These are phyloP conservation scores for Erodium moschatum DNA, from an alignment of 441 rosid species.

Conservation along the genomic window DNA sequence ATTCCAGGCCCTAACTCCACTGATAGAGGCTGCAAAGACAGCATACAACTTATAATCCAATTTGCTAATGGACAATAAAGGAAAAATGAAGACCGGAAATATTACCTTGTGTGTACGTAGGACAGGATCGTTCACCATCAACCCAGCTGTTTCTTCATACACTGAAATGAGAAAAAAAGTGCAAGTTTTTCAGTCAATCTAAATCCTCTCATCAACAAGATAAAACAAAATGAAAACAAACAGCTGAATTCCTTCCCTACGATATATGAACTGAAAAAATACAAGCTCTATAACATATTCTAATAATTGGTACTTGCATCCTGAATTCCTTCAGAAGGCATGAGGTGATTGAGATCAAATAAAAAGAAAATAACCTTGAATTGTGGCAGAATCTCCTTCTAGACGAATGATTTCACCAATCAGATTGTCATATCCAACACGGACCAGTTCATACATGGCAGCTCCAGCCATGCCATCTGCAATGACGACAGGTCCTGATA, in stretches of 20 bases:
- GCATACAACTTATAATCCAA: constrained; percentile 14
- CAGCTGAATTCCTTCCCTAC: not conserved
- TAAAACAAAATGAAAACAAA: not conserved
- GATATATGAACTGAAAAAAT: not conserved
- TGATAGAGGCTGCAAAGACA: constrained; percentile 73
- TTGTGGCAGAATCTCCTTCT: constrained; percentile 95
- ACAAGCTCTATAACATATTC: not conserved
- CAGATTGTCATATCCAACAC: constrained; percentile 89
- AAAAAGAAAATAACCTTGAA: constrained; percentile 57
- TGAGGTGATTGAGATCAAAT: not conserved
- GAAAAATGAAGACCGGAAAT: not conserved
- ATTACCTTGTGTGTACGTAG: constrained; percentile 80
- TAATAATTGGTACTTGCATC: not conserved
- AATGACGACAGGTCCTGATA: constrained; percentile 92
- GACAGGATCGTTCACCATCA: constrained; percentile 91
- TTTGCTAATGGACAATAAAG: not conserved
- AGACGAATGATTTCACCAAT: constrained; percentile 93
- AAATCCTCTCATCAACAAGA: not conserved
- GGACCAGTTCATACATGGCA: constrained; percentile 98
- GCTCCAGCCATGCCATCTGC: constrained; percentile 99
- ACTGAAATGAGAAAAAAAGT: constrained; percentile 36
- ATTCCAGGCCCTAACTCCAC: constrained; percentile 99
- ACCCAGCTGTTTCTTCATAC: constrained; percentile 93
- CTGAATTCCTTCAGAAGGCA: not conserved
- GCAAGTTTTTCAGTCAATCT: not conserved